These are phyloP conservation scores for Carpinus viminea DNA, from an alignment of 306 rosid genomes.

Conservation along the genomic window DNA sequence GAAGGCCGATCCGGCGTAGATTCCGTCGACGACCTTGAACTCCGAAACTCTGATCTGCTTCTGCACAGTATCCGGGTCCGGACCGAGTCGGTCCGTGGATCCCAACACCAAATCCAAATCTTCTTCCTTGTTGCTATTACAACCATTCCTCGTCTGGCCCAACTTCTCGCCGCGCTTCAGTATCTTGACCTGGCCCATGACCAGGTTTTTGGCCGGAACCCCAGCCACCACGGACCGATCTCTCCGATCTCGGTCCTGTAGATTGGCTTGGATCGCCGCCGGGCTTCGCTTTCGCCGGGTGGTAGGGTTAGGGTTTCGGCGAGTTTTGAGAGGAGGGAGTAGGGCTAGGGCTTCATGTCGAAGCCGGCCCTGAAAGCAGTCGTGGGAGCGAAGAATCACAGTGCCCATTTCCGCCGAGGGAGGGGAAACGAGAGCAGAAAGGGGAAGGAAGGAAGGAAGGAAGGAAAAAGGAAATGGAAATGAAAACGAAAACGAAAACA, in stretches of 20 bases:
- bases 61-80: conserved; percentile 59
- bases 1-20: conserved; percentile 60
- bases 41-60: conserved; percentile 61
- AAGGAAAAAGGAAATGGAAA: not conserved
- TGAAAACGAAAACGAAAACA: not conserved
- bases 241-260: conserved; percentile 20
- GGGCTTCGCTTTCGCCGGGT: conserved; percentile 58
- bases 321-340: conserved; percentile 10
- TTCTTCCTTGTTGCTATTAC: conserved; percentile 11
- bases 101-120: conserved; percentile 48
- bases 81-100: conserved; percentile 70
- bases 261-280: conserved; percentile 18
- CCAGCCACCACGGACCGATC: conserved; percentile 31
- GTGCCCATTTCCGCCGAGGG: conserved; percentile 47
- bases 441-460: no score
- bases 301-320: conserved; percentile 21
- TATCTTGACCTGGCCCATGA: conserved; percentile 73
- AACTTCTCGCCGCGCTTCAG: conserved; percentile 75
- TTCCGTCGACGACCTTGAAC: conserved; percentile 36
- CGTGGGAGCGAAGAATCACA: conserved; percentile 50
- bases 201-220: conserved; percentile 30
- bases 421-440: not conserved
- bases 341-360: conserved; percentile 35
- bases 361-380: conserved; percentile 40
- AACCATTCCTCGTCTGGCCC: conserved; percentile 13